A percentile compares a stretch with the other conserved stretches of the same genome.
phyloP scores from a whole-genome alignment of 2,329 filamentous ascomycete species.

The Pseudogymnoascus sp. region DNA sequence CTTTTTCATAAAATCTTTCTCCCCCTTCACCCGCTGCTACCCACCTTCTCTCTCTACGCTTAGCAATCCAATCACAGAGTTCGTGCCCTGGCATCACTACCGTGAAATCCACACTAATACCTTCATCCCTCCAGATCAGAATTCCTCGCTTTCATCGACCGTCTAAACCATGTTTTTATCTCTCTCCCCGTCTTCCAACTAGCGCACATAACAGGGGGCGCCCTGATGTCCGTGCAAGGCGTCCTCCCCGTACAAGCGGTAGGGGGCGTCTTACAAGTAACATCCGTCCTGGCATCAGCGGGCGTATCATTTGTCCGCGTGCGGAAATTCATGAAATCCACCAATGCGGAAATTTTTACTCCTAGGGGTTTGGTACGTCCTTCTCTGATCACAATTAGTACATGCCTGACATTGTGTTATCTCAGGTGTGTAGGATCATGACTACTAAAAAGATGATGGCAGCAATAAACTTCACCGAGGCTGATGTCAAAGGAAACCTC shows the following conservation, averaged over 20 bases:
- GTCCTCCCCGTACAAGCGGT: slow-evolving; percentile 20
- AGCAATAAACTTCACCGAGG: slow-evolving; percentile 11
- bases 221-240: slow-evolving; percentile 18
- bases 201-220: slow-evolving; percentile 18
- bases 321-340: slow-evolving; percentile 16
- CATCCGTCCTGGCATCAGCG: slow-evolving; percentile 15
- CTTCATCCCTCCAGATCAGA: slow-evolving; percentile 11
- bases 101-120: not conserved
- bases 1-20: slow-evolving; percentile 19
- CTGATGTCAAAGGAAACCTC: slow-evolving; percentile 16
- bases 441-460: slow-evolving; percentile 21
- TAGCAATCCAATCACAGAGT: slow-evolving; percentile 11
- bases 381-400: not conserved
- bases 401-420: not conserved
- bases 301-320: slow-evolving; percentile 18
- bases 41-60: slow-evolving; percentile 11
- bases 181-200: slow-evolving; percentile 23
- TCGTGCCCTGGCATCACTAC: not conserved
- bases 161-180: slow-evolving; percentile 25
- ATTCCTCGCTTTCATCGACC: slow-evolving; percentile 26
- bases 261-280: slow-evolving; percentile 19
- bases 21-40: slow-evolving; percentile 17
- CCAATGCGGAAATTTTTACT: slow-evolving; percentile 13
- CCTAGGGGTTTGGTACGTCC: slow-evolving; percentile 12
- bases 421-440: slow-evolving; percentile 12